A percentile compares a stretch with the other conserved stretches of the same genome.
Evolutionary conservation across 768 basidiomycete genomes (phyloP).

Genomic region (Agaricus bisporus): DNA sequence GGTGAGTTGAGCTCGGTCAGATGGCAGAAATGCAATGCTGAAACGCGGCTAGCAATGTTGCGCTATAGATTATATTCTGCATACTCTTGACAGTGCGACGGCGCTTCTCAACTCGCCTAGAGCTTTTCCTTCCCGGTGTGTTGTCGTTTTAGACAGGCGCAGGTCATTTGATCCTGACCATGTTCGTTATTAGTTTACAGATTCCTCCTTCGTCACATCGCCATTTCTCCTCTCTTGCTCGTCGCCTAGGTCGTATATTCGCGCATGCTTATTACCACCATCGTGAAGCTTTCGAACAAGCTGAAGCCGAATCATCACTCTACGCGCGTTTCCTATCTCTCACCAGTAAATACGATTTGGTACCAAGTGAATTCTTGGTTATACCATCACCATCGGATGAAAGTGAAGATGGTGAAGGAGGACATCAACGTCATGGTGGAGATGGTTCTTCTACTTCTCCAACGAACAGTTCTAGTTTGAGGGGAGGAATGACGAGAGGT

Average conservation of each 20-base stretch:
- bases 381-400: slow-evolving; percentile 42
- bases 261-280: slow-evolving; percentile 96
- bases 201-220: slow-evolving; percentile 76
- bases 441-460: slow-evolving; percentile 2
- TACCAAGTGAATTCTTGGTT: slow-evolving; percentile 78
- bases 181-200: slow-evolving; percentile 47
- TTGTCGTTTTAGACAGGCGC: slow-evolving; percentile 7
- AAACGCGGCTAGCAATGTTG: slow-evolving; percentile 69
- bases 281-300: slow-evolving; percentile 84
- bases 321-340: slow-evolving; percentile 88
- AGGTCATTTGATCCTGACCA: not conserved
- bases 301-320: slow-evolving; percentile 84
- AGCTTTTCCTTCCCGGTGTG: slow-evolving; percentile 86
- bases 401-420: slow-evolving; percentile 12
- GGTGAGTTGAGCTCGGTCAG: slow-evolving; percentile 33
- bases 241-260: slow-evolving; percentile 91
- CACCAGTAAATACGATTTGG: slow-evolving; percentile 73
- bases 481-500: not conserved
- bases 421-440: slow-evolving; percentile 21
- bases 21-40: not conserved
- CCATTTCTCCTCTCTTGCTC: slow-evolving; percentile 87
- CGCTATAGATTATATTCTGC: slow-evolving; percentile 93
- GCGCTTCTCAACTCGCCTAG: slow-evolving; percentile 86
- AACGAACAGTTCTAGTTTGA: slow-evolving; percentile 10
- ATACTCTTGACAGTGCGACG: slow-evolving; percentile 90